Conservation (phyloP, 768 basidiomycete genomes). For the Butyriboletus loyo region DNA sequence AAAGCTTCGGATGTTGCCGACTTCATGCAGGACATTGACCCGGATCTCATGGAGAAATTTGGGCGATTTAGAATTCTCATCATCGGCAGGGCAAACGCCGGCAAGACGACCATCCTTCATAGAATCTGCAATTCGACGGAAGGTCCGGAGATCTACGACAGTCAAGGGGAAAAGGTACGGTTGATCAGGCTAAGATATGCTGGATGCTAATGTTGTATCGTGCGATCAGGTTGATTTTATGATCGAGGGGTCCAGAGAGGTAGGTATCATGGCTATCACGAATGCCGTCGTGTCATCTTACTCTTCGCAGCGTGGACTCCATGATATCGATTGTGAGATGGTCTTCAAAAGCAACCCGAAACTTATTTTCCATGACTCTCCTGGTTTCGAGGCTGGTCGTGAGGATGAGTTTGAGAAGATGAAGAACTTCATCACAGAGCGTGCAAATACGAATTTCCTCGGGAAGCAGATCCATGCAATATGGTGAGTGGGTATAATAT, state of each 20-base stretch:
- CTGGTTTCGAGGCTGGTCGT: background rate
- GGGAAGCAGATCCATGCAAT: background rate
- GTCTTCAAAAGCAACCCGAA: background rate
- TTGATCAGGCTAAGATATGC: background rate
- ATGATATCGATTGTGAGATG: background rate
- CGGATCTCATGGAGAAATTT: background rate
- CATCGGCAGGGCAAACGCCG: background rate
- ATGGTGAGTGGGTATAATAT: background rate
- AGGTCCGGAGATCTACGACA: background rate
- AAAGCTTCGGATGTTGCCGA: background rate
- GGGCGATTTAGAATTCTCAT: background rate
- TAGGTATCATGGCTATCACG: background rate
- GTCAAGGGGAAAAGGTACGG: background rate
- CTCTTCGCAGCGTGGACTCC: background rate
- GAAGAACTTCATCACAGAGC: background rate
- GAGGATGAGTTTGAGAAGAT: background rate
- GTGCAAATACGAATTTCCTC: background rate
- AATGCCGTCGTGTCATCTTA: too few relatives aligned
- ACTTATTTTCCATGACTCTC: background rate
- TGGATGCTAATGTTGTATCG: too few relatives aligned
- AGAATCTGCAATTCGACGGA: background rate
- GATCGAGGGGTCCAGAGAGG: background rate
- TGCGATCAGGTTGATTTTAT: background rate
- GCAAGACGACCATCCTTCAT: background rate
- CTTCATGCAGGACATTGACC: background rate